Conservation (phyloP, 257 asterid genomes). For the Voacanga thouarsii region DNA sequence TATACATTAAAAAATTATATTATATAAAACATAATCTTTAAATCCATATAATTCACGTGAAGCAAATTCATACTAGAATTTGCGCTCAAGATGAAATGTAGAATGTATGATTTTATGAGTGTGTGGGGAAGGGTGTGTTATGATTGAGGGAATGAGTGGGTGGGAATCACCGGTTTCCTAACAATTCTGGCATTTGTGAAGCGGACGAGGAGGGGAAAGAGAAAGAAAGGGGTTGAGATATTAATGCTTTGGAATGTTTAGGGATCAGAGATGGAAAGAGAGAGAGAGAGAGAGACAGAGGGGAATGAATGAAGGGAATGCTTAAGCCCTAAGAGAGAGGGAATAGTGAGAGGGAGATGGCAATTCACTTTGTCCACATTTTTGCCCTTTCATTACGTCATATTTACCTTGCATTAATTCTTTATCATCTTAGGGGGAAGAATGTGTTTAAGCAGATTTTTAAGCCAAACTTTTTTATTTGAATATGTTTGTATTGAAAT, state of each 20-base stretch:
- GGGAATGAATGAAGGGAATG: slow-evolving; percentile 1
- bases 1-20: too few species aligned
- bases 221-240: slow-evolving; percentile 24
- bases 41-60: too few species aligned
- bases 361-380: slow-evolving; percentile 2
- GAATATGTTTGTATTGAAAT: too few species aligned
- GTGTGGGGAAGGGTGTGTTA: slow-evolving; percentile 15
- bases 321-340: slow-evolving; percentile 20
- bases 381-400: slow-evolving; percentile 5
- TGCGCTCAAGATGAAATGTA: too few species aligned
- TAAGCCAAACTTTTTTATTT: too few species aligned
- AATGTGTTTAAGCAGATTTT: too few species aligned
- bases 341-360: slow-evolving; percentile 15
- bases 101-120: neutral
- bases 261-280: slow-evolving; percentile 24
- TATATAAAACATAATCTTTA: too few species aligned
- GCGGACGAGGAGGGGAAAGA: slow-evolving; percentile 41
- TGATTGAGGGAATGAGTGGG: slow-evolving; percentile 50
- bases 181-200: slow-evolving; percentile 28
- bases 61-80: too few species aligned
- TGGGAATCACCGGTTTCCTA: slow-evolving; percentile 38
- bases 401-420: neutral
- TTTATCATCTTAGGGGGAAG: neutral
- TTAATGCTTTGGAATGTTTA: slow-evolving; percentile 44
- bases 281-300: neutral